phyloP scores from a whole-genome alignment of 768 basidiomycete species.

The Boletus rufocinnamomeus region DNA sequence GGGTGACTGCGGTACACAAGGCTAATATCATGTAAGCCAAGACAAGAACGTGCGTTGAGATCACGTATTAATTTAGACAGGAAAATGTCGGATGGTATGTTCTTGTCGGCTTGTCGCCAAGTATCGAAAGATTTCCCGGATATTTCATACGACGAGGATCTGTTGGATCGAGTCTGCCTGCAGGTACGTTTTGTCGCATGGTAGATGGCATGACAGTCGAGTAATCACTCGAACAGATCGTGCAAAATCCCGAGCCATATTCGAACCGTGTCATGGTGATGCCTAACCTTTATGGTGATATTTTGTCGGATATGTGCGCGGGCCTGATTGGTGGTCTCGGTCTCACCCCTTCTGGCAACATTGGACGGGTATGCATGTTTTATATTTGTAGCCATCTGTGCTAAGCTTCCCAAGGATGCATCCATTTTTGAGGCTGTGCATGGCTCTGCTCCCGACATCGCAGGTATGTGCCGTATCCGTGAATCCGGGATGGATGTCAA shows the following conservation, averaged over 20 bases:
- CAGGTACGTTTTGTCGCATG: slow-evolving; percentile 50
- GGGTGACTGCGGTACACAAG: slow-evolving; percentile 99
- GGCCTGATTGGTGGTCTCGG: slow-evolving; percentile 98
- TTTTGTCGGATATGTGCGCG: slow-evolving; percentile 97
- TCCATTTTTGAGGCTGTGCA: slow-evolving; percentile 99
- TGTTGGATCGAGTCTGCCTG: slow-evolving; percentile 94
- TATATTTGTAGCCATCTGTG: slow-evolving; percentile 5
- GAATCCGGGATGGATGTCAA: neutral
- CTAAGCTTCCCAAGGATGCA: slow-evolving; percentile 67
- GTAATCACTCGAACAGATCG: slow-evolving; percentile 55
- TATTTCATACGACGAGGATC: slow-evolving; percentile 93
- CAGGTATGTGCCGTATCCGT: slow-evolving; percentile 51
- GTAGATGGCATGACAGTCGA: neutral
- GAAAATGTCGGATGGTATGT: slow-evolving; percentile 99
- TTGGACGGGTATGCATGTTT: slow-evolving; percentile 70
- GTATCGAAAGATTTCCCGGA: slow-evolving; percentile 95
- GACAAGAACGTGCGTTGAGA: neutral
- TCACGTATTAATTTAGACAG: slow-evolving; percentile 43
- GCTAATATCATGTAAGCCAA: slow-evolving; percentile 92
- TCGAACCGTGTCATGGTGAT: slow-evolving; percentile 99
- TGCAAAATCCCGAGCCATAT: slow-evolving; percentile 91
- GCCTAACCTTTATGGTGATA: slow-evolving; percentile 97
- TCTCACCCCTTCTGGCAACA: slow-evolving; percentile 96
- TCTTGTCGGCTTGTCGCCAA: slow-evolving; percentile 94
- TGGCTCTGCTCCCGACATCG: slow-evolving; percentile 99